A percentile compares a stretch with the other conserved stretches of the same genome.
Evolutionary conservation across 2,329 filamentous ascomycete genomes (phyloP).

Genomic region (Cryphonectria nitschkei): DNA sequence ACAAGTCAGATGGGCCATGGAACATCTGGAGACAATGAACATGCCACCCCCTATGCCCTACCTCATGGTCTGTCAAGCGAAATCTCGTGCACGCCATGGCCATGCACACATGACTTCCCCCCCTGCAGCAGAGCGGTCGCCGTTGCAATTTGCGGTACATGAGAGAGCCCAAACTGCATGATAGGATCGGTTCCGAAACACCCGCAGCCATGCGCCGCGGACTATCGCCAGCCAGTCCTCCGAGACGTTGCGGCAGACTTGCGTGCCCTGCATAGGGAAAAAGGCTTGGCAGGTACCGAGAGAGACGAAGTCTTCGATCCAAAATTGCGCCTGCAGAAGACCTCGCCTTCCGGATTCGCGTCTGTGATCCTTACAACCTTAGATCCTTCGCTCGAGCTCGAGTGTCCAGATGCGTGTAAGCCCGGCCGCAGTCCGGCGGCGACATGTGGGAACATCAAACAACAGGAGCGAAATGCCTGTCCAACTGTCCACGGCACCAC

Average conservation of each 20-base stretch:
- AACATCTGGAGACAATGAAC: neutral
- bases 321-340: conserved; percentile 5
- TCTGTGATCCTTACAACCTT: conserved; percentile 16
- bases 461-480: conserved; percentile 4
- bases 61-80: neutral
- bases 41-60: neutral
- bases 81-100: conserved; percentile 7
- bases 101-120: conserved; percentile 3
- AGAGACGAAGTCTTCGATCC: neutral
- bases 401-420: conserved; percentile 18
- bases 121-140: conserved; percentile 7
- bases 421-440: conserved; percentile 10
- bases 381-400: conserved; percentile 10
- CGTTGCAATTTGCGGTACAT: neutral
- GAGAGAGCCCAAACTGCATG: neutral
- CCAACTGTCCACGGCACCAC: conserved; percentile 3
- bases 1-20: neutral
- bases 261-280: neutral
- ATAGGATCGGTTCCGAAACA: conserved; percentile 18
- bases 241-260: neutral
- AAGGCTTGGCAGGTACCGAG: conserved; percentile 1
- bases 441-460: conserved; percentile 15
- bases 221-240: neutral
- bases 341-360: neutral
- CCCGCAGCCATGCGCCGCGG: neutral